phyloP scores from a whole-genome alignment of 2,329 filamentous ascomycete genomes.

The Ambrosiella xylebori region DNA sequence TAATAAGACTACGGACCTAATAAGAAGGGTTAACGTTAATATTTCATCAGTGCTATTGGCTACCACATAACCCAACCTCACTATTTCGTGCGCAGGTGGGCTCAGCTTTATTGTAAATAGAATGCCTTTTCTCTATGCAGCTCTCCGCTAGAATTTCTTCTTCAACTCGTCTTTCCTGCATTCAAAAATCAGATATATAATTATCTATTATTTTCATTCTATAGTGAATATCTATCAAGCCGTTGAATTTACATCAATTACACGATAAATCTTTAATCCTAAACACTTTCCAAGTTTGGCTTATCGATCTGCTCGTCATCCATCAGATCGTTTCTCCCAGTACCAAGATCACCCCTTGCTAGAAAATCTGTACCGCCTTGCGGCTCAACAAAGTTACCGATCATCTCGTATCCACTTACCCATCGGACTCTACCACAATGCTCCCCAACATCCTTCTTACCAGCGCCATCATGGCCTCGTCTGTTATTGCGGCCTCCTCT shows the following conservation, averaged over 20 bases:
- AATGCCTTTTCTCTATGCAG: neutral
- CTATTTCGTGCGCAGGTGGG: neutral
- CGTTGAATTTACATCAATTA: neutral
- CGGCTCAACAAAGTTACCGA: neutral
- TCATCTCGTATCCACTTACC: neutral
- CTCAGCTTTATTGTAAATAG: neutral
- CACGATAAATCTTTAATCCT: neutral
- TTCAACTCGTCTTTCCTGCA: neutral
- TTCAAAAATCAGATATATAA: neutral
- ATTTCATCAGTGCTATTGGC: too few species aligned
- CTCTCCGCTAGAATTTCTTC: neutral
- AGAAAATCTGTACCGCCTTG: neutral
- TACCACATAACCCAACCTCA: neutral
- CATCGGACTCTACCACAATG: neutral
- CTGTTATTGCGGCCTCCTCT: slow-evolving; percentile 1
- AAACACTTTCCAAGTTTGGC: neutral
- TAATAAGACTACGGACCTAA: too few species aligned
- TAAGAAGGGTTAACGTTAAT: neutral
- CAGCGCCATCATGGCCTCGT: slow-evolving; percentile 5
- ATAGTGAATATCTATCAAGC: neutral
- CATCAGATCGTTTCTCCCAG: neutral
- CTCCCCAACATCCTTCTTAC: slow-evolving; percentile 3
- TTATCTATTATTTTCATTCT: too few species aligned
- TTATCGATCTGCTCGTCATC: neutral
- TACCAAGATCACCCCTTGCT: neutral